Conservation (phyloP, 345 rosid species). For the Aegle marmelos region DNA sequence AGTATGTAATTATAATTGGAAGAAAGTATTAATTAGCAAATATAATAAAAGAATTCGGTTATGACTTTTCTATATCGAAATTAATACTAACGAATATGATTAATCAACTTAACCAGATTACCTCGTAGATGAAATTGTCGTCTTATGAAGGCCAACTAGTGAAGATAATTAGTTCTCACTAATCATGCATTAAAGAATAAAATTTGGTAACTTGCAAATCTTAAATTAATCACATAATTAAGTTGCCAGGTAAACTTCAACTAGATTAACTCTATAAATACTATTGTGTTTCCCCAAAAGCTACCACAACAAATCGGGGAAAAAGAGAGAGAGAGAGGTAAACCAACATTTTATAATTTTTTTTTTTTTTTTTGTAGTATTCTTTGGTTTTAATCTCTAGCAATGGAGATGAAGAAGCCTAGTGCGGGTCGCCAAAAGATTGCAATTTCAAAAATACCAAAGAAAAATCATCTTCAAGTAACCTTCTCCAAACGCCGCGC, state of each 20-base stretch:
- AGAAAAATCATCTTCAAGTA: constrained; percentile 40
- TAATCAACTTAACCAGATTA: no score
- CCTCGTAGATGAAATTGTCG: no score
- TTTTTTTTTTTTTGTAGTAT: no score
- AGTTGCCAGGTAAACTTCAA: no score
- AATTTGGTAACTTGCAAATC: constrained; percentile 20
- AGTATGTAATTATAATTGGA: not conserved
- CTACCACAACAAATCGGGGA: not conserved
- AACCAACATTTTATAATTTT: not conserved
- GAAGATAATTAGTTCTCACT: not conserved
- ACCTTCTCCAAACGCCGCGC: constrained; percentile 61
- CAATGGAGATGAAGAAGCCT: constrained; percentile 18
- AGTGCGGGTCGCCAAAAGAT: constrained; percentile 33
- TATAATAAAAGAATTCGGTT: not conserved
- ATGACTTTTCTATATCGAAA: not conserved
- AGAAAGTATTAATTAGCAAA: not conserved
- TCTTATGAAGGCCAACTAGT: not conserved
- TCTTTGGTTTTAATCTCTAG: not conserved
- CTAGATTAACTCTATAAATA: constrained; percentile 3
- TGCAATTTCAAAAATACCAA: constrained; percentile 18
- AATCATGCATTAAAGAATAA: constrained; percentile 1
- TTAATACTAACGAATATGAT: not conserved
- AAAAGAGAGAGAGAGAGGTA: no score
- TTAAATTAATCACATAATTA: constrained; percentile 11
- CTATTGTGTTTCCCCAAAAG: not conserved